Percentiles rank a stretch among this genome's conserved stretches.
Conservation (phyloP, 805 yeast species). For the Ogataea neopini region DNA sequence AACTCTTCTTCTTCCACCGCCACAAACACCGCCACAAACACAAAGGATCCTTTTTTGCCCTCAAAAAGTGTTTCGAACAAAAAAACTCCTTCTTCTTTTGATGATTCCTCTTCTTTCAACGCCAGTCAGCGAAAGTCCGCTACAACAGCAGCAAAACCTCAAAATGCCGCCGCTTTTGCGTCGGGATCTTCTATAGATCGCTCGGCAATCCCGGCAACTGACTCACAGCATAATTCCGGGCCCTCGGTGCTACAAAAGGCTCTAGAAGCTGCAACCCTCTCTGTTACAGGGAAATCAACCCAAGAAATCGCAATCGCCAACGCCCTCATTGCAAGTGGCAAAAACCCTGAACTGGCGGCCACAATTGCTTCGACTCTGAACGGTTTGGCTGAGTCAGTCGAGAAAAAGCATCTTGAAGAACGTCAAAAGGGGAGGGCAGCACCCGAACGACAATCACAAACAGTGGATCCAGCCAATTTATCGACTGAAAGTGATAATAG, state of each 20-base stretch:
- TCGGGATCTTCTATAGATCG: background rate
- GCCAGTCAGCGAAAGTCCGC: background rate
- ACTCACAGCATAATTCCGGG: background rate
- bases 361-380: slow-evolving; percentile 30
- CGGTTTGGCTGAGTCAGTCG: slow-evolving; percentile 23
- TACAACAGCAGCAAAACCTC: slow-evolving; percentile 1
- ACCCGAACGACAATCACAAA: slow-evolving; percentile 1
- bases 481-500: slow-evolving; percentile 5
- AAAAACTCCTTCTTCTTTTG: background rate
- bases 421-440: slow-evolving; percentile 5
- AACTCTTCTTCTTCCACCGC: background rate
- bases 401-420: slow-evolving; percentile 15
- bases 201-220: background rate
- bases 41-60: background rate
- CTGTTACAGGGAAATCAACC: slow-evolving; percentile 56
- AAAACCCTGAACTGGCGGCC: slow-evolving; percentile 45
- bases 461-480: slow-evolving; percentile 14
- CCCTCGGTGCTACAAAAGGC: slow-evolving; percentile 41
- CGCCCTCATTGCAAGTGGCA: slow-evolving; percentile 50
- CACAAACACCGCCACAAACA: slow-evolving; percentile 1
- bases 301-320: slow-evolving; percentile 52
- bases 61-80: background rate
- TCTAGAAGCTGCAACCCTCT: slow-evolving; percentile 54
- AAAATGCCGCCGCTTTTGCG: background rate
- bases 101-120: background rate